phyloP scores from a whole-genome alignment of 306 rosid genomes.

The Biancaea sappan region DNA sequence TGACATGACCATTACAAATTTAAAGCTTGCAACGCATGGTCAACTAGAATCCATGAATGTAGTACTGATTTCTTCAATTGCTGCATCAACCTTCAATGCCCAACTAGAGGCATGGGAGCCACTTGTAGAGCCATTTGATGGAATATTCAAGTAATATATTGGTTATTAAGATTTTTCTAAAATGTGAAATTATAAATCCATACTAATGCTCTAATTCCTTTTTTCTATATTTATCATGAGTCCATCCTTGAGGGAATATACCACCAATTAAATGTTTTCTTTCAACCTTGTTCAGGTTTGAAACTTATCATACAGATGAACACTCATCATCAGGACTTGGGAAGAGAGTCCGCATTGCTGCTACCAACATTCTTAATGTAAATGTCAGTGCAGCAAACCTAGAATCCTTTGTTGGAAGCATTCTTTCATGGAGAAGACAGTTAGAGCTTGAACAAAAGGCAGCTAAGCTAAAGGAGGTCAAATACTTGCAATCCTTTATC shows the following conservation, averaged over 20 bases:
- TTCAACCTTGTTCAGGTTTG: slow-evolving; percentile 67
- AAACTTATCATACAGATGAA: slow-evolving; percentile 70
- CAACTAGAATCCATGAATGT: slow-evolving; percentile 87
- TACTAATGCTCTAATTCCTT: slow-evolving; percentile 3
- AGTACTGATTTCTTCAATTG: slow-evolving; percentile 88
- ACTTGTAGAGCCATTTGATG: slow-evolving; percentile 95
- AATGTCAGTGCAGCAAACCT: slow-evolving; percentile 92
- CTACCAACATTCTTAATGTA: slow-evolving; percentile 80
- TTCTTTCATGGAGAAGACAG: slow-evolving; percentile 89
- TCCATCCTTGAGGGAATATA: slow-evolving; percentile 19
- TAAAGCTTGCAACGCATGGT: slow-evolving; percentile 96
- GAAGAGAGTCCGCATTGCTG: slow-evolving; percentile 84
- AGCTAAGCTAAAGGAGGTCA: slow-evolving; percentile 67
- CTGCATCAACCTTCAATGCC: slow-evolving; percentile 94
- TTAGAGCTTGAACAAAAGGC: slow-evolving; percentile 87
- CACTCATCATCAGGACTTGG: slow-evolving; percentile 69
- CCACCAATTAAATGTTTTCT: slow-evolving; percentile 25
- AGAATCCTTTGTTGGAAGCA: slow-evolving; percentile 70
- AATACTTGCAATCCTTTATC: slow-evolving; percentile 24
- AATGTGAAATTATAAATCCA: slow-evolving; percentile 1
- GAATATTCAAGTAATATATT: slow-evolving; percentile 83
- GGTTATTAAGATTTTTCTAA: background rate
- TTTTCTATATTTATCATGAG: slow-evolving; percentile 19
- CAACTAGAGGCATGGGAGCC: slow-evolving; percentile 99
- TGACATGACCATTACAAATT: slow-evolving; percentile 83